These are phyloP conservation scores for Jimgerdemannia flammicorona DNA, from an alignment of 192 early-diverging fungal genomes.

Conservation along the genomic window DNA sequence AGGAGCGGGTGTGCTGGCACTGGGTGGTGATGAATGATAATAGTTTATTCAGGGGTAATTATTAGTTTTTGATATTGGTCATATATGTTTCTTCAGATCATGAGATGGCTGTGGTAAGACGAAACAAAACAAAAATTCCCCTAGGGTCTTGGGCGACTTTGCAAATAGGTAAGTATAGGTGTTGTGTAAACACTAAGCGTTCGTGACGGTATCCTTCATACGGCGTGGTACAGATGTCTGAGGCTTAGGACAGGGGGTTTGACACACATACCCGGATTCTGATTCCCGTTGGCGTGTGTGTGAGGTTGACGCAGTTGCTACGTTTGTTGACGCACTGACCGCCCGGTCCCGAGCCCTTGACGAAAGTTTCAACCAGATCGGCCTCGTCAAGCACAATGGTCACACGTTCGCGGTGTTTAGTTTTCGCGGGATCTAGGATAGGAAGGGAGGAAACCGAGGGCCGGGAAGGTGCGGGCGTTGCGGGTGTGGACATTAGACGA, in stretches of 20 bases:
- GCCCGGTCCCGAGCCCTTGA: conserved; percentile 75
- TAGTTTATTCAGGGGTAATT: too few relatives aligned
- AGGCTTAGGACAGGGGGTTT: not conserved
- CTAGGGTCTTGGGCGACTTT: not conserved
- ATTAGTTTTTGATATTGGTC: not conserved
- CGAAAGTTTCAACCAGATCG: conserved; percentile 71
- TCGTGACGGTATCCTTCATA: not conserved
- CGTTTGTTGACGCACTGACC: conserved; percentile 82
- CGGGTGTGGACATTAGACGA: too few relatives aligned
- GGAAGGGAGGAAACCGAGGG: too few relatives aligned
- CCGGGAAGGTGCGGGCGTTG: too few relatives aligned
- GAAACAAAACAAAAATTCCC: too few relatives aligned
- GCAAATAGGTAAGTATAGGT: not conserved
- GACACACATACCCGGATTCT: conserved; percentile 42
- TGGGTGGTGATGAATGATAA: conserved; percentile 15
- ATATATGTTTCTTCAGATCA: too few relatives aligned
- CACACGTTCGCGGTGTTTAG: too few relatives aligned
- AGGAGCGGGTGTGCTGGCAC: conserved; percentile 72
- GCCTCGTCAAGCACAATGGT: conserved; percentile 31
- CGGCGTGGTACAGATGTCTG: not conserved
- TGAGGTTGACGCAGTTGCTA: conserved; percentile 67
- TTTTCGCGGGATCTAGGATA: too few relatives aligned
- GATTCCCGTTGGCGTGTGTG: conserved; percentile 69
- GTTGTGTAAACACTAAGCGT: conserved; percentile 3
- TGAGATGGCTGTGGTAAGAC: too few relatives aligned